phyloP scores from a whole-genome alignment of 2,329 filamentous ascomycete genomes.

The Arthrobotrys entomopaga region DNA sequence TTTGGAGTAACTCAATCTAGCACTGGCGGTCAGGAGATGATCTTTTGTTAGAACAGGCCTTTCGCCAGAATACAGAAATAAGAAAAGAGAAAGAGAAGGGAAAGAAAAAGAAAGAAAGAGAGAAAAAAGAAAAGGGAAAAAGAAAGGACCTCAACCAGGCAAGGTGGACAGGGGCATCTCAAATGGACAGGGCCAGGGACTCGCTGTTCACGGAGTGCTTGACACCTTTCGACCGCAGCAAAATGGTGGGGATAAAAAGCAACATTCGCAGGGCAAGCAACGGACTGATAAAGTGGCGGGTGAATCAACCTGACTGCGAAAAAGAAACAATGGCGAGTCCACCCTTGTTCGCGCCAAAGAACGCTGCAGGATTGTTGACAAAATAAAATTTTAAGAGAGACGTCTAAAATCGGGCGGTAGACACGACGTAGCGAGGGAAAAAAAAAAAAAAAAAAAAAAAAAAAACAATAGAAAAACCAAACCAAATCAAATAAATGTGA shows the following conservation, averaged over 20 bases:
- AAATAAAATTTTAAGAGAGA: conserved; percentile 42
- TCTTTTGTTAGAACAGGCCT: conserved; percentile 51
- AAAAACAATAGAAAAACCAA: neutral
- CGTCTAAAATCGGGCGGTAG: conserved; percentile 41
- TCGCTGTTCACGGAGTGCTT: neutral
- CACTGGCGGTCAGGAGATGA: conserved; percentile 45
- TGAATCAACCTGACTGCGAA: conserved; percentile 37
- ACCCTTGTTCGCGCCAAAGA: conserved; percentile 19
- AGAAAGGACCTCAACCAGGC: conserved; percentile 23
- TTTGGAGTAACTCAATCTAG: conserved; percentile 52
- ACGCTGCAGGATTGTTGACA: conserved; percentile 44
- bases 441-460: conserved; percentile 10
- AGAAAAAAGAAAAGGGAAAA: conserved; percentile 9
- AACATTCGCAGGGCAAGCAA: conserved; percentile 19
- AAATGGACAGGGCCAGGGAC: conserved; percentile 27
- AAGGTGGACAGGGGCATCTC: conserved; percentile 14
- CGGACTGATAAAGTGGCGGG: conserved; percentile 48
- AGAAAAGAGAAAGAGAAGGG: conserved; percentile 10
- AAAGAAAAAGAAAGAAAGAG: conserved; percentile 25
- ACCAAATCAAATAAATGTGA: conserved; percentile 24
- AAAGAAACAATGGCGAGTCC: conserved; percentile 26
- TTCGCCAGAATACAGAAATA: conserved; percentile 21
- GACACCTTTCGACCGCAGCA: conserved; percentile 46
- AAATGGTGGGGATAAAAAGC: conserved; percentile 53
- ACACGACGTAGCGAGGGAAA: conserved; percentile 24